Evolutionary conservation across 139 green algal species (phyloP).

Genomic region (Picochlorum sp.): DNA sequence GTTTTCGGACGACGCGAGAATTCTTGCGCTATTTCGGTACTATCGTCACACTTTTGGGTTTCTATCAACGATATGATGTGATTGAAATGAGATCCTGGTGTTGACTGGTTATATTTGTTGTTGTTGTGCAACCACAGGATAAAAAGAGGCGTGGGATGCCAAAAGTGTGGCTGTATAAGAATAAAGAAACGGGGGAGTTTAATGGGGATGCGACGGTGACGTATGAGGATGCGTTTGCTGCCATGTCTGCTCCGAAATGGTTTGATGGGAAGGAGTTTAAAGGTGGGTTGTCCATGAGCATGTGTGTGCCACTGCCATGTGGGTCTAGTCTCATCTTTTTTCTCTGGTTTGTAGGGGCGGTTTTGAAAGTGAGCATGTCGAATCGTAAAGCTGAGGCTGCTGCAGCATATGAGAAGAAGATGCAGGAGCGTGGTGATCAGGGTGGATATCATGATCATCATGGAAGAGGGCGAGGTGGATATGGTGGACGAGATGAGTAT

Average conservation of each 20-base stretch:
- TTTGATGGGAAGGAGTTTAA: conserved; percentile 80
- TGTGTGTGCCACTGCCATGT: too few relatives aligned
- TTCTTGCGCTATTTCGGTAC: too few relatives aligned
- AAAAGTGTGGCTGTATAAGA: conserved; percentile 48
- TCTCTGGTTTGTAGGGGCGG: not conserved
- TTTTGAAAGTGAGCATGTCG: conserved; percentile 27
- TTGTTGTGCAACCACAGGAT: conserved; percentile 4
- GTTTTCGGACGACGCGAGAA: too few relatives aligned
- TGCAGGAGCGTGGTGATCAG: conserved; percentile 10
- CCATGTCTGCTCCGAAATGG: conserved; percentile 65
- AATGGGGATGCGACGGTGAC: conserved; percentile 76
- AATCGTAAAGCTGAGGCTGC: conserved; percentile 14
- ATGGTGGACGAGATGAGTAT: conserved; percentile 7
- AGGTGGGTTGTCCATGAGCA: conserved; percentile 17
- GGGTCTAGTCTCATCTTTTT: not conserved
- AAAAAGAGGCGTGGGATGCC: conserved; percentile 3
- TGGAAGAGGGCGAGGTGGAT: conserved; percentile 9
- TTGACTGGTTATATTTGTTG: not conserved
- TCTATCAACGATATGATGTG: too few relatives aligned
- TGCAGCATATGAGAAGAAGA: conserved; percentile 10
- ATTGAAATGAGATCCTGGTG: too few relatives aligned
- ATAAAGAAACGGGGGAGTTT: conserved; percentile 60
- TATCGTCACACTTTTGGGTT: too few relatives aligned
- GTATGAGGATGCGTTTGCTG: conserved; percentile 76
- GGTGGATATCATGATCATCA: conserved; percentile 5